Percentiles rank a stretch among this genome's conserved stretches.
Evolutionary conservation across 2,329 filamentous ascomycete species (phyloP).

Genomic region (Leptographium wingfieldii): DNA sequence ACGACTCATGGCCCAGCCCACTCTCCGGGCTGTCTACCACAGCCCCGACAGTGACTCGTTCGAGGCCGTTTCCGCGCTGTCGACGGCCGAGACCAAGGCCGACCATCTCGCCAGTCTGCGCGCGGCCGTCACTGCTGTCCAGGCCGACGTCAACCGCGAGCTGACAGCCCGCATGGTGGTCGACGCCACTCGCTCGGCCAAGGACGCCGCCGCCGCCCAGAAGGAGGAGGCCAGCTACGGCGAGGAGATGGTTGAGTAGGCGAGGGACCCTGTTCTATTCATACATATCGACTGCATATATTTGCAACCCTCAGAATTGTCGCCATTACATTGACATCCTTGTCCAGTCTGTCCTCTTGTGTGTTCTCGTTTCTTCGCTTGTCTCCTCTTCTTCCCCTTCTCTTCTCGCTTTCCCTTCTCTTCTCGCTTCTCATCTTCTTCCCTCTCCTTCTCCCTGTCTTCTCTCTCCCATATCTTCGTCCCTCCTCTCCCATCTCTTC

Average conservation of each 20-base stretch:
- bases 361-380: no score
- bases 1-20: not conserved
- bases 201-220: constrained; percentile 37
- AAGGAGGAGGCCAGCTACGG: constrained; percentile 71
- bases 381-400: no score
- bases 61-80: not conserved
- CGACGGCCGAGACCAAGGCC: constrained; percentile 17
- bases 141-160: constrained; percentile 55
- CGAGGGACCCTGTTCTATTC: no score
- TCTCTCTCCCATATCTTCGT: not conserved
- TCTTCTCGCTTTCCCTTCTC: no score
- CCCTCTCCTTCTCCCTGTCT: no score
- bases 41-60: not conserved
- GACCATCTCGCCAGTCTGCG: constrained; percentile 49
- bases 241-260: constrained; percentile 47
- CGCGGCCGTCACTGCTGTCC: constrained; percentile 41
- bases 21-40: constrained; percentile 6
- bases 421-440: no score
- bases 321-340: no score
- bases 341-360: no score
- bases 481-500: no score
- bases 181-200: constrained; percentile 40
- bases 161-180: constrained; percentile 64
- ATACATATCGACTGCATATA: no score
- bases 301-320: no score